Percentiles rank a stretch among this genome's conserved stretches.
Conservation (phyloP, 192 early-diverging fungal species). For the Irineochytrium annulatum region DNA sequence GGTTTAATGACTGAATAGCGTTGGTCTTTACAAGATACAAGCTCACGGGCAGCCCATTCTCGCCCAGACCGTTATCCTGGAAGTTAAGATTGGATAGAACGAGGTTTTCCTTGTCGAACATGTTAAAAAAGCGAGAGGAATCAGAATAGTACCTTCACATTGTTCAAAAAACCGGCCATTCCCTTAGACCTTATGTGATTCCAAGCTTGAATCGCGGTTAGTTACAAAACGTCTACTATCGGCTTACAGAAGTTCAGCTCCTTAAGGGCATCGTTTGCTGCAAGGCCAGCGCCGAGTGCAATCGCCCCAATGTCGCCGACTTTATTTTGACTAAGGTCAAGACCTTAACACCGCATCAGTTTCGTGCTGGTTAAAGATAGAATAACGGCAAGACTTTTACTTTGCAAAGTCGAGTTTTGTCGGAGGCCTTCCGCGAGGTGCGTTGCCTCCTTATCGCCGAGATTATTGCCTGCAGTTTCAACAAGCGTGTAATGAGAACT, state of each 20-base stretch:
- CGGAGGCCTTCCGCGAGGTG: constrained; percentile 39
- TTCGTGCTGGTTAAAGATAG: neutral
- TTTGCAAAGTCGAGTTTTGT: constrained; percentile 44
- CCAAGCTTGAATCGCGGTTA: constrained; percentile 30
- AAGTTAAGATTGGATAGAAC: constrained; percentile 23
- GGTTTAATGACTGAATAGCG: constrained; percentile 28
- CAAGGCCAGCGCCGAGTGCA: constrained; percentile 41
- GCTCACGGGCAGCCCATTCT: constrained; percentile 31
- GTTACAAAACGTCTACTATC: neutral
- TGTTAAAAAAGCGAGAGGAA: neutral
- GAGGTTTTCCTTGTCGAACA: constrained; percentile 28
- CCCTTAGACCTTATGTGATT: constrained; percentile 43
- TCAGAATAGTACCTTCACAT: constrained; percentile 30
- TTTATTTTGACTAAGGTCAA: constrained; percentile 48
- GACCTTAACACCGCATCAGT: constrained; percentile 14
- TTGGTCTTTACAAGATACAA: constrained; percentile 31
- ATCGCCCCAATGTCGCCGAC: constrained; percentile 51
- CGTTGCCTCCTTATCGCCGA: constrained; percentile 46
- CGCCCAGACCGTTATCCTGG: constrained; percentile 46
- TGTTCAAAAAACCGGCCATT: constrained; percentile 37
- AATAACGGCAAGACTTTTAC: constrained; percentile 10
- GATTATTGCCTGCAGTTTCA: constrained; percentile 34
- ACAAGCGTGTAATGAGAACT: constrained; percentile 1
- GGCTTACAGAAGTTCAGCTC: constrained; percentile 44
- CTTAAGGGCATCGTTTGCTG: constrained; percentile 38